These are phyloP conservation scores for Gelatoporia subvermispora DNA, from an alignment of 768 basidiomycete genomes.

Conservation along the genomic window DNA sequence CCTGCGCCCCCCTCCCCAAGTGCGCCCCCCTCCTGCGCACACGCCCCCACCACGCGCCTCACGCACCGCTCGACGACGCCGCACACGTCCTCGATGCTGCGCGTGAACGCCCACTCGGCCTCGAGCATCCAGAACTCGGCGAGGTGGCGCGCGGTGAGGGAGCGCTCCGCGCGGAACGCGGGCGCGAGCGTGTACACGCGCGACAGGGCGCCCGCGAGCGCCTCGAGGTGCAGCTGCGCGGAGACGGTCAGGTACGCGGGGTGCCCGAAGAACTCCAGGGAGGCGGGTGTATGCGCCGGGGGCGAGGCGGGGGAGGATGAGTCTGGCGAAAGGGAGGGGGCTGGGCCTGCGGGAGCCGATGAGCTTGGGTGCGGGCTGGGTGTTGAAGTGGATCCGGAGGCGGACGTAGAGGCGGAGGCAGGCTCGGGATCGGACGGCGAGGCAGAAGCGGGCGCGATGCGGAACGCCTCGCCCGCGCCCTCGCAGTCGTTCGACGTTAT, in stretches of 20 bases:
- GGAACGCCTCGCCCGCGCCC: constrained; percentile 92
- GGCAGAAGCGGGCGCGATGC: constrained; percentile 48
- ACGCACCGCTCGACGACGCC: constrained; percentile 51
- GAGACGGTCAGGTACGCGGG: constrained; percentile 90
- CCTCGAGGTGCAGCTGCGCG: constrained; percentile 93
- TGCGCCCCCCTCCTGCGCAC: constrained; percentile 29
- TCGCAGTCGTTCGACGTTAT: constrained; percentile 92
- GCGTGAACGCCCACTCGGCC: constrained; percentile 77
- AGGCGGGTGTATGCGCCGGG: constrained; percentile 14
- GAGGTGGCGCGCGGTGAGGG: constrained; percentile 85
- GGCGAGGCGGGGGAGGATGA: constrained; percentile 1
- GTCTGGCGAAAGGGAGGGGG: constrained; percentile 9
- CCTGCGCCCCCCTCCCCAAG: constrained; percentile 24
- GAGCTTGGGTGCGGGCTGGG: no score
- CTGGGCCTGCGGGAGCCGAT: no score
- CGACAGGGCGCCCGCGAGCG: constrained; percentile 68
- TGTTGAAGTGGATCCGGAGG: no score
- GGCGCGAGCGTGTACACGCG: constrained; percentile 92
- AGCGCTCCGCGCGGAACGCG: constrained; percentile 90
- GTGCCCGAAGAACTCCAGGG: constrained; percentile 72
- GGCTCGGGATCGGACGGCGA: no score
- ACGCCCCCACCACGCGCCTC: constrained; percentile 28
- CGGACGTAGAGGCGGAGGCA: constrained; percentile 13
- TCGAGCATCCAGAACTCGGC: constrained; percentile 99
- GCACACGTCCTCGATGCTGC: constrained; percentile 45